Base-by-base conservation (phyloP, 2,329 filamentous ascomycete genomes). In the Fusarium coicis region DNA sequence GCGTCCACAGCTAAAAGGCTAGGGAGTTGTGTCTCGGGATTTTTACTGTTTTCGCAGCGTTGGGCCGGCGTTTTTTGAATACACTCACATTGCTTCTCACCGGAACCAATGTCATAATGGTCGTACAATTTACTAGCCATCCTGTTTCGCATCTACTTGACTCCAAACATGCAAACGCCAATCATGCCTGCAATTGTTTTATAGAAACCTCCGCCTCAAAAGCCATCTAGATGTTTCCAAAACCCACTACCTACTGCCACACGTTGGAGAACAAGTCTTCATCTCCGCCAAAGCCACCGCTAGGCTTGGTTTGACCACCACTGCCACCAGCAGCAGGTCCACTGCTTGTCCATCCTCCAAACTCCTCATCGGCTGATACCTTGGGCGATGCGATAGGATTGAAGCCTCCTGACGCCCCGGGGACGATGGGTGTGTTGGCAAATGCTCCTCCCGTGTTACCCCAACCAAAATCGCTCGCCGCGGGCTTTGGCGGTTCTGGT, bases 231-330 rank as follows among this genome's bases (percentile, higher is more conserved):
- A 62, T 70, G 49, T 63, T 63, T 62, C 57, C 67, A 63, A 56
- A 63, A 61, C 30, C 23, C 55, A 43, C 66, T 26, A 23, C n/a
- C 26, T 83, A 98, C 84, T 95, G 89, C 96, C 96, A 98, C 55
- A 98, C 96, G 82, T 98, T 98, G 37, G 93, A 95, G 83, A 98
- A 98, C 78, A 98, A 82, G 84, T 98, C 96, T 74, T 98, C 96
- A 61, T 90, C 91, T 59, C 87, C 90, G 26, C 89, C 91, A 74
- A 92, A 89, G 19, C 89, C 89, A 28, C 87, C 84, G 32, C 87
- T 83, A 39, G 91, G 85, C 83, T 93, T 83, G 19, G 83, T 79
- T 30, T 81, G 81, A 52, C 81, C 81, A 50, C 80, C 79, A 54
- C 81, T 81, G 47, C 80, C 80, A 26, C 84, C 78, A 37, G 83